These are phyloP conservation scores for Allium sativum DNA, from an alignment of 106 monocot genomes.

Conservation along the genomic window DNA sequence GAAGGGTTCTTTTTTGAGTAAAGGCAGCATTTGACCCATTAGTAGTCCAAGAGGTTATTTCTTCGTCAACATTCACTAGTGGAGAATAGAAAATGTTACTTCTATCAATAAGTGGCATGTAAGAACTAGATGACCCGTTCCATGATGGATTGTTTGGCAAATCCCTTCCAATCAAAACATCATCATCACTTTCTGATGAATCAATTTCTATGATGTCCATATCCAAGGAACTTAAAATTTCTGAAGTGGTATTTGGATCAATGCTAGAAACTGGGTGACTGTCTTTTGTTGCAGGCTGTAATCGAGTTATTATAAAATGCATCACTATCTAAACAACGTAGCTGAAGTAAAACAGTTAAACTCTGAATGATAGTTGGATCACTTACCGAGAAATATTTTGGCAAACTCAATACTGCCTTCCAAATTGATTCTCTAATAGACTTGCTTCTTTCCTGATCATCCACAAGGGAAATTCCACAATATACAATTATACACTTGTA, in stretches of 20 bases:
- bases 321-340: neutral
- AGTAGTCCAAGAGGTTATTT: constrained; percentile 1
- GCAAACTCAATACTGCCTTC: no score
- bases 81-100: neutral
- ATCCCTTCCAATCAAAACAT: constrained; percentile 6
- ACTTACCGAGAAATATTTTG: no score
- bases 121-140: neutral
- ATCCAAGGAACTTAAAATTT: neutral
- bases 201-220: constrained; percentile 37
- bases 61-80: neutral
- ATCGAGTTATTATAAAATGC: neutral
- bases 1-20: neutral
- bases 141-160: neutral
- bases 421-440: no score
- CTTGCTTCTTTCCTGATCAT: no score
- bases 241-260: neutral
- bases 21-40: neutral
- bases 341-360: neutral
- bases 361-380: neutral
- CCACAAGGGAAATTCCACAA: no score
- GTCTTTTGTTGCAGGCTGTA: constrained; percentile 4
- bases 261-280: neutral
- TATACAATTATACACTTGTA: no score
- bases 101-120: constrained; percentile 1
- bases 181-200: constrained; percentile 36